Conservation (phyloP, 1,284 basidiomycete species). For the Pyrrhoderma noxium region DNA sequence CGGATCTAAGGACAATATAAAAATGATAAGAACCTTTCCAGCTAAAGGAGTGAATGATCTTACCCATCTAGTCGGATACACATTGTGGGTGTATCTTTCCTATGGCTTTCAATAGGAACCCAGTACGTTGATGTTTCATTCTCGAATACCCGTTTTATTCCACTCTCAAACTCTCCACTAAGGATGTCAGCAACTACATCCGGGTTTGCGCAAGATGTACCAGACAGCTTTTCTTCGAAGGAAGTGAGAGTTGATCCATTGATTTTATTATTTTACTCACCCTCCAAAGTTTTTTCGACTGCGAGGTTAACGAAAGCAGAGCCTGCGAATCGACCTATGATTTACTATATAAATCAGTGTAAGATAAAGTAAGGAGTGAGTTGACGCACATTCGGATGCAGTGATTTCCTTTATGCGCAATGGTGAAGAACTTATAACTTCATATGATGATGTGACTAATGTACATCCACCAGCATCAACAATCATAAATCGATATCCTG, state of each 20-base stretch:
- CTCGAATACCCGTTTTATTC: slow-evolving; percentile 65
- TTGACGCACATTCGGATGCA: slow-evolving; percentile 64
- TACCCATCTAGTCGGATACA: slow-evolving; percentile 66
- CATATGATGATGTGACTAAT: slow-evolving; percentile 70
- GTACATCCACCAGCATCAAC: slow-evolving; percentile 78
- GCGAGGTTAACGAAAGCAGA: slow-evolving; percentile 61
- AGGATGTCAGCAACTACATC: slow-evolving; percentile 58
- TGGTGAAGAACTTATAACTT: slow-evolving; percentile 56
- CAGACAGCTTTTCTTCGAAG: slow-evolving; percentile 2
- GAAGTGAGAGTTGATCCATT: not conserved
- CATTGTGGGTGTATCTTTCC: slow-evolving; percentile 58
- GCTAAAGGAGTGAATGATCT: too few relatives aligned
- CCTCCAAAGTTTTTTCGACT: not conserved
- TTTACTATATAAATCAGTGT: not conserved
- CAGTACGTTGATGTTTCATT: slow-evolving; percentile 44
- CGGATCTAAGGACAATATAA: too few relatives aligned
- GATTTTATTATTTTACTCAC: not conserved
- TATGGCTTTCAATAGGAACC: slow-evolving; percentile 64
- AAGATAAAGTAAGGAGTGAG: not conserved
- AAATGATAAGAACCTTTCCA: too few relatives aligned
- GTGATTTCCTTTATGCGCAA: slow-evolving; percentile 75
- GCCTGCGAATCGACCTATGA: slow-evolving; percentile 62
- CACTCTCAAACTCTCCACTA: slow-evolving; percentile 68
- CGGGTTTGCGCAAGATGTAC: slow-evolving; percentile 44
- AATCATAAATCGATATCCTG: slow-evolving; percentile 66